Conservation (phyloP, 805 yeast genomes). For the Wickerhamomyces tratensis region DNA sequence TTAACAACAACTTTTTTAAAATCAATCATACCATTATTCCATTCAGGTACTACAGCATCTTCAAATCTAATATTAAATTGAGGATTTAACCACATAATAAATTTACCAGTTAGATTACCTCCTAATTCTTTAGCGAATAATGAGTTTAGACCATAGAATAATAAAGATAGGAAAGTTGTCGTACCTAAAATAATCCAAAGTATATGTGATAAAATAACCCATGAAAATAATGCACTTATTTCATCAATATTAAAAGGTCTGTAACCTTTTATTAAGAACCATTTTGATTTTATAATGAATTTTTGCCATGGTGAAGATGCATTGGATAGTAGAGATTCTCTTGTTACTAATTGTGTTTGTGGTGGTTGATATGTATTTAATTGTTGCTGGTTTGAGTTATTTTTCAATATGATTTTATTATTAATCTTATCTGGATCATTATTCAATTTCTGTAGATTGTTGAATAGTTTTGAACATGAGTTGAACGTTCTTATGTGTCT, state of each 20-base stretch:
- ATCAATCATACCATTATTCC: conserved; percentile 79
- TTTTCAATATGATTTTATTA: too few relatives aligned
- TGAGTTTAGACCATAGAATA: conserved; percentile 62
- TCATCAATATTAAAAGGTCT: conserved; percentile 88
- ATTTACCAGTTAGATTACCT: conserved; percentile 70
- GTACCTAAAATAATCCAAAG: conserved; percentile 75
- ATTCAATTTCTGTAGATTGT: too few relatives aligned
- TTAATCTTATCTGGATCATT: too few relatives aligned
- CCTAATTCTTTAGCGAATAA: conserved; percentile 83
- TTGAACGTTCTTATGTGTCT: too few relatives aligned
- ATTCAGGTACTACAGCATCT: conserved; percentile 85
- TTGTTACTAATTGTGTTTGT: conserved; percentile 5
- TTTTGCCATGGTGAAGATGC: conserved; percentile 34
- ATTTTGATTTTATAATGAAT: conserved; percentile 48
- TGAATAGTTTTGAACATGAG: too few relatives aligned
- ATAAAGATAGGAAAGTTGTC: conserved; percentile 79
- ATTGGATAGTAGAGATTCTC: conserved; percentile 29
- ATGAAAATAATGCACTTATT: conserved; percentile 75
- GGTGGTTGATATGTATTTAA: not conserved
- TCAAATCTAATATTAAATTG: conserved; percentile 77
- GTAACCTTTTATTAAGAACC: conserved; percentile 67
- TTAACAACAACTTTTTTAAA: conserved; percentile 68
- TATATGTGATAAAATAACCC: conserved; percentile 83
- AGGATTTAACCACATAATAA: conserved; percentile 62
- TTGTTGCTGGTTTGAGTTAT: not conserved